phyloP scores from a whole-genome alignment of 352 stramenopile species.

The Pythium myriotylum region DNA sequence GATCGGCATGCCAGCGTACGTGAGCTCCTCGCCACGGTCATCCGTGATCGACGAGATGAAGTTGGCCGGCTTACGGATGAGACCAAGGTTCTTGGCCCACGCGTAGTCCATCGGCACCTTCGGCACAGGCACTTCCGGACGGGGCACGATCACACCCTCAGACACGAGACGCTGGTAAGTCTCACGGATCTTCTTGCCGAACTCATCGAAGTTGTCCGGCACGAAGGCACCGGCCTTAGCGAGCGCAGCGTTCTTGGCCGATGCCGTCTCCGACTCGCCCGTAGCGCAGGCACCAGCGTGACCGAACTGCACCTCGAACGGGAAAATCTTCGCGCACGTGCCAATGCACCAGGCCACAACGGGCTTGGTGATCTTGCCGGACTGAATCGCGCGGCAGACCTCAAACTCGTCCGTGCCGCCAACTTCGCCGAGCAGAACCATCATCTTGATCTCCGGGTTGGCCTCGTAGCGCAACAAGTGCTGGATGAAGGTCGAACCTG shows the following conservation, averaged over 20 bases:
- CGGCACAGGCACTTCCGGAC: constrained; percentile 89
- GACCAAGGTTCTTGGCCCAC: constrained; percentile 95
- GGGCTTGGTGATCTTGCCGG: constrained; percentile 94
- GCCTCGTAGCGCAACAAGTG: constrained; percentile 96
- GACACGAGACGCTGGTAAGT: constrained; percentile 87
- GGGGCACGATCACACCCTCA: constrained; percentile 80
- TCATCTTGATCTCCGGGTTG: constrained; percentile 96
- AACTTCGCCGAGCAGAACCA: constrained; percentile 96
- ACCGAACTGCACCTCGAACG: constrained; percentile 97
- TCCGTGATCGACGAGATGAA: constrained; percentile 98
- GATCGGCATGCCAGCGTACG: constrained; percentile 95
- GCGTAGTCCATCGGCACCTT: constrained; percentile 97
- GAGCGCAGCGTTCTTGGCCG: constrained; percentile 93
- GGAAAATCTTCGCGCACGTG: constrained; percentile 97
- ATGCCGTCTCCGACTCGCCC: constrained; percentile 93
- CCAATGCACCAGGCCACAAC: constrained; percentile 98
- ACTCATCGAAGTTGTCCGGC: constrained; percentile 95
- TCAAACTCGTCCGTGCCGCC: constrained; percentile 97
- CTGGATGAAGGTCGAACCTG: constrained; percentile 96
- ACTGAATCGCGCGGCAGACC: constrained; percentile 93
- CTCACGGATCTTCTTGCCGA: constrained; percentile 91
- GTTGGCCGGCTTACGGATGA: constrained; percentile 96
- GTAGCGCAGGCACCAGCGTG: constrained; percentile 94
- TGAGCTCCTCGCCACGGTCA: constrained; percentile 96
- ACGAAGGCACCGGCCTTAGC: constrained; percentile 91